Base-by-base conservation (phyloP, 129 eudicot genomes). In the Scalesia atractyloides region DNA sequence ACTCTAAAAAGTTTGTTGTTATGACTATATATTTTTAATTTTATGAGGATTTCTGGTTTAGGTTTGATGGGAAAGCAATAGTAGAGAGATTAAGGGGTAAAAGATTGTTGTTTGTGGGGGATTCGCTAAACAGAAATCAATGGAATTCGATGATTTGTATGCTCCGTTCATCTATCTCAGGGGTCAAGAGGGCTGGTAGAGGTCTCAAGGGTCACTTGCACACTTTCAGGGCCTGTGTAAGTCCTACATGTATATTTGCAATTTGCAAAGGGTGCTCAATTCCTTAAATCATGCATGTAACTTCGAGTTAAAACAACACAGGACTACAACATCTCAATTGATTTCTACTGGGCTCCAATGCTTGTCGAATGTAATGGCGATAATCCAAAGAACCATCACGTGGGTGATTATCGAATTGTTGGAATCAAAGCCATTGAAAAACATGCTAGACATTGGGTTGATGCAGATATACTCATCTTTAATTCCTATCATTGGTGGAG, bases 101-200 rank as follows among this genome's bases (percentile, higher is more conserved):
- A 67, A 86, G 90, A 68, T 34, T 89, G 22, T 77, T 89, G 59
- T 90, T 82, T 56, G 96, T 90, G 16, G 93, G 96, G 3, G 93
- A 90, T 76, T 90, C 96, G 3, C 30, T 90, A 50, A 90, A 87
- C 72, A 79, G 96, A 68, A 85, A 85, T 12, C 96, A 90, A 74
- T 90, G 90, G 90, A 82, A 80, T 12, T 90, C 96, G 0, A 82
- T 90, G 93, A 86, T 90, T 24, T 90, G 96, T 65, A 66, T 87
- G 52, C 68, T 87, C 14, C 85, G 84, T 18, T 58, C 86, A 68
- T 67, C 70, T 2, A 79, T 87, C 65, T 79, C 72, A 11, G 82
- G 86, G 20, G 46, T 18, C n/a, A 68, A 86, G 20, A 58, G 43
- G 19, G 83, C 57, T 9, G 82, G 74, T 14, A 53, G 76, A 86